phyloP scores from a whole-genome alignment of 2,329 filamentous ascomycete species.

The Alternaria infectoria region DNA sequence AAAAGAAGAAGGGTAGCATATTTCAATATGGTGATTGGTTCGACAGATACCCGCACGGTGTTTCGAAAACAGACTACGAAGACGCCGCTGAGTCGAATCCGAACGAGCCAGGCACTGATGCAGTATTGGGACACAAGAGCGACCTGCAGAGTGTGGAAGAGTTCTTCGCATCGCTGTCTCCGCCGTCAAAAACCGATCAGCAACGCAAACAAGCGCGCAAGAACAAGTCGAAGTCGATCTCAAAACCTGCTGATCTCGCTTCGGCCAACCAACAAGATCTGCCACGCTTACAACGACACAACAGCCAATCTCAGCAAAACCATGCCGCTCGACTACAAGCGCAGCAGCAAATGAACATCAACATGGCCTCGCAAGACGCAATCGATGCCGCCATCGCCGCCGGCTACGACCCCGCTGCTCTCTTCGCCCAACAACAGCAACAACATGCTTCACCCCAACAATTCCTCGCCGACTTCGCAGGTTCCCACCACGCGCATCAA shows the following conservation, averaged over 20 bases:
- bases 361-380: constrained; percentile 40
- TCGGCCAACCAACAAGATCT: constrained; percentile 33
- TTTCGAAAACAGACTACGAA: constrained; percentile 82
- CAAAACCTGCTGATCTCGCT: constrained; percentile 32
- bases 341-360: constrained; percentile 38
- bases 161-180: constrained; percentile 83
- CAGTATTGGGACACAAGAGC: constrained; percentile 84
- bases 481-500: constrained; percentile 53
- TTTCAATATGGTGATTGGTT: constrained; percentile 99
- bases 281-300: constrained; percentile 25
- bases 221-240: constrained; percentile 47
- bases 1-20: constrained; percentile 60
- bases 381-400: constrained; percentile 33
- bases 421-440: constrained; percentile 34
- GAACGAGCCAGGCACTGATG: constrained; percentile 83
- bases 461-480: constrained; percentile 54
- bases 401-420: constrained; percentile 36
- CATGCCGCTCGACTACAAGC: constrained; percentile 36
- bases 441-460: constrained; percentile 35
- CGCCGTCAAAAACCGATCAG: constrained; percentile 57
- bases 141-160: constrained; percentile 94
- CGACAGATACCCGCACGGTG: constrained; percentile 89
- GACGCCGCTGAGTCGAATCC: constrained; percentile 72
- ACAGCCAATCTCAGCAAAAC: constrained; percentile 28
- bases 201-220: constrained; percentile 60